Base-by-base conservation (phyloP, 495 filamentous ascomycete genomes). In the Letharia columbiana region DNA sequence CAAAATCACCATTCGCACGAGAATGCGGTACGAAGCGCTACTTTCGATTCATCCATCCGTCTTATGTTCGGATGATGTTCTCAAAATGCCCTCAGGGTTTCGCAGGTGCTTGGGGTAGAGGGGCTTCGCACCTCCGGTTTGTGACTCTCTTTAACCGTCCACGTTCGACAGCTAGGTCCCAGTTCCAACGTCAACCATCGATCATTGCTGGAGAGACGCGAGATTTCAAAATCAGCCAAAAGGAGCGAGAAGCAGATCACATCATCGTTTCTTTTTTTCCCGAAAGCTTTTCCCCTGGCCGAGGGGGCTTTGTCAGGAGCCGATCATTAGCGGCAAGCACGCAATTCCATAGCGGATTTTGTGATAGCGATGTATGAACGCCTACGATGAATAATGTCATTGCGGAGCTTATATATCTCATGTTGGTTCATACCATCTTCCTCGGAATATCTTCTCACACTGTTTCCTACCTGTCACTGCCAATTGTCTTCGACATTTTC, bases 241-340 rank as follows among this genome's bases (percentile, higher is more conserved):
- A 20, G 13, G 10, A 37, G 23, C n/a, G 28, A 44, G 28, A 42
- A 8, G 39, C 3, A 3, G 35, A 64, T 54, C 28, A 41, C 37
- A 28, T 42, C 28, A 10, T 42, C 11, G 41, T 59, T 58, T 23
- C 42, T 39, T 47, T 39, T 41, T n/a, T n/a, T 44, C 49, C 63
- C 54, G 45, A 37, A 6, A 15, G 4, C 10, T 6, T 49, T 49
- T 31, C 54, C 37, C 56, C 50, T 10, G 4, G 23, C 23, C 23
- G 23, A 28, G 23, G 23, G 23, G 47, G 64, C 67, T 70, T 67
- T 67, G 68, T 70, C 65, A 67, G 56, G 33, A 57, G 40, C 56
- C 64, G 23, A 45, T 64, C 6, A 42, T 62, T 70, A 70, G 68
- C 68, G 65, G 47, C 62, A 57, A 70, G 68, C 68, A 70, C 68